Evolutionary conservation across 768 basidiomycete genomes (phyloP), one percentile per base, ranked within the genome.

Genomic region (Leucogyrophana mollusca): DNA sequence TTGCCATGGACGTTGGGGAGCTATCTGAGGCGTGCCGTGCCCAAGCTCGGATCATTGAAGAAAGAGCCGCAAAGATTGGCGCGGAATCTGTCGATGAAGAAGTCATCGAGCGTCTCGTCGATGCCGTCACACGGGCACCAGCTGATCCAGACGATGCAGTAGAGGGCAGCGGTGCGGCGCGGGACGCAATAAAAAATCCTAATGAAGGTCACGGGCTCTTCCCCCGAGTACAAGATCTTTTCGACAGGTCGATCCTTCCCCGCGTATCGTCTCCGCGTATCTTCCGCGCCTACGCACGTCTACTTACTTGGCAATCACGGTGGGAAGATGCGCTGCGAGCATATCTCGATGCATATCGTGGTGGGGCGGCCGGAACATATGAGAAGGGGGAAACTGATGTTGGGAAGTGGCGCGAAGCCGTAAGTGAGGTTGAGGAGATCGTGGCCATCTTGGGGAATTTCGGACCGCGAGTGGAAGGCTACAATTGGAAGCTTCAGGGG

Each of bases 1-100:
- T 98, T 21, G 78, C 90, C 3, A 74, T 96, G 66, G 93, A 97
- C 54, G 88, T 97, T 16, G 95, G 94, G 6, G 94, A 98, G 61
- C 76, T 97, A 40, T 74, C 81, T 1, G 95, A 99, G 60, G 85
- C 92, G 1, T 85, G 82, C 48, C 84, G 90, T 32, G 95, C 94
- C 0, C 73, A 92, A 17, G 76, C 78, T 0, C 84, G 93, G 3
- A 75, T 97, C 46, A 79, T 97, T 30, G 90, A 94, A 54, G 67
- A 68, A 45, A 51, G 68, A 9, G 56, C 54, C 21, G 60, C 62
- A 42, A 73, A 76, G 50, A 54, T 62, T 6, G 76, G 78, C 20
- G 79, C 77, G 5, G 72, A 73, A 9, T 73, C 76, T 23, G 80
- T 97, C 14, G 95, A 98, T 65, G 77, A 83, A 43, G 90, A 94